phyloP scores from a whole-genome alignment of 257 asterid species.

The Nicotiana noctiflora region DNA sequence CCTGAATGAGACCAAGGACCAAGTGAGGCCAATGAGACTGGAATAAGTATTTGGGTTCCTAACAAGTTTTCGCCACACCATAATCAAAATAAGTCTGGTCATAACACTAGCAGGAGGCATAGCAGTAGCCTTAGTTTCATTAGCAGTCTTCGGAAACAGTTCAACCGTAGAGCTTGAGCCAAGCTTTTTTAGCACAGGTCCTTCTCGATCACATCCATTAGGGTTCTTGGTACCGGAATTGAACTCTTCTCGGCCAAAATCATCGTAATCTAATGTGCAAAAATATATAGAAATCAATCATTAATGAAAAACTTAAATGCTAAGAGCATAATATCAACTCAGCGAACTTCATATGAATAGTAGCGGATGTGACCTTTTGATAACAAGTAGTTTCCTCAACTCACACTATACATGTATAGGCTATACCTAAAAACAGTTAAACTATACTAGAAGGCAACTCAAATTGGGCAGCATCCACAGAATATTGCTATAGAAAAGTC shows the following conservation, averaged over 20 bases:
- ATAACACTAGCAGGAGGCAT: constrained; percentile 75
- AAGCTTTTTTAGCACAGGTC: constrained; percentile 68
- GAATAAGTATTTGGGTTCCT: constrained; percentile 67
- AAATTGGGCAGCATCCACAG: constrained; percentile 13
- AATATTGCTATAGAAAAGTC: constrained; percentile 12
- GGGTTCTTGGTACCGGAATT: constrained; percentile 35
- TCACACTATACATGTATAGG: neutral
- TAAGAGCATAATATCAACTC: neutral
- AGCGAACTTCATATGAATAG: neutral
- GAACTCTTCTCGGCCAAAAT: constrained; percentile 38
- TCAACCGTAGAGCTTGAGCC: constrained; percentile 64
- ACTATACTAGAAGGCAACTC: constrained; percentile 21
- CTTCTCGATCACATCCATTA: constrained; percentile 32
- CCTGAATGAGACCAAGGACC: constrained; percentile 65
- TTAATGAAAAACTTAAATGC: no score
- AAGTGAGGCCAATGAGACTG: constrained; percentile 54
- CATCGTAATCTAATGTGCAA: constrained; percentile 56
- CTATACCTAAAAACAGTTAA: constrained; percentile 22
- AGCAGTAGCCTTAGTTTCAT: constrained; percentile 36
- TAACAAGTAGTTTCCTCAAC: neutral
- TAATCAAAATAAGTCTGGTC: constrained; percentile 61
- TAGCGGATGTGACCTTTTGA: neutral
- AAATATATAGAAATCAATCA: neutral
- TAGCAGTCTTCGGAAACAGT: constrained; percentile 60
- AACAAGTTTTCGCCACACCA: constrained; percentile 73